A percentile compares a stretch with the other conserved stretches of the same genome.
Evolutionary conservation across 2,329 filamentous ascomycete genomes (phyloP).

Genomic region (Fusarium austroafricanum): DNA sequence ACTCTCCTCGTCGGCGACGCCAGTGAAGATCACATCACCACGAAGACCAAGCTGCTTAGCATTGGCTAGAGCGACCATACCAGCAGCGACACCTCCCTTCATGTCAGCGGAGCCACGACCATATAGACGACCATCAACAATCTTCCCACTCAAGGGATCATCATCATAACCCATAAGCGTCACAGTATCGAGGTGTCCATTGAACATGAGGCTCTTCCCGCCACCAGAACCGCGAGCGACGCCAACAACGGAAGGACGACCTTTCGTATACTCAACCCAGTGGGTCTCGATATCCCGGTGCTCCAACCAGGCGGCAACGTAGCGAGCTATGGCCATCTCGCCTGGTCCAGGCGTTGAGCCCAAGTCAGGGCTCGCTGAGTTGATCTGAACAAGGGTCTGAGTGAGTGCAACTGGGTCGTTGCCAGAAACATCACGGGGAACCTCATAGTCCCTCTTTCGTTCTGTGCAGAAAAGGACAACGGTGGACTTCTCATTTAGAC

Average conservation of each 20-base stretch:
- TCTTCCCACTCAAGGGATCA: conserved; percentile 57
- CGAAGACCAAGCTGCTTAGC: conserved; percentile 53
- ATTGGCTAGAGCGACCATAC: conserved; percentile 55
- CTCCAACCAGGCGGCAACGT: conserved; percentile 62
- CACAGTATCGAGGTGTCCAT: conserved; percentile 66
- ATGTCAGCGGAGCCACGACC: conserved; percentile 63
- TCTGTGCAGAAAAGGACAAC: conserved; percentile 74
- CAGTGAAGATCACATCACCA: conserved; percentile 64
- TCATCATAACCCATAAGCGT: conserved; percentile 59
- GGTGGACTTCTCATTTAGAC: conserved; percentile 61
- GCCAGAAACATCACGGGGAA: conserved; percentile 55
- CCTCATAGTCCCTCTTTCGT: conserved; percentile 64
- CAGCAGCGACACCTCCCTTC: conserved; percentile 63
- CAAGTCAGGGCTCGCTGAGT: conserved; percentile 61
- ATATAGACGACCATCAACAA: conserved; percentile 55
- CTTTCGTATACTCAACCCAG: conserved; percentile 58
- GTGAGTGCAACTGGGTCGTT: conserved; percentile 58
- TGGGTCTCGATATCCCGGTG: conserved; percentile 63
- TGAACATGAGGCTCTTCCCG: conserved; percentile 63
- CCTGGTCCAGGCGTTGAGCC: conserved; percentile 57
- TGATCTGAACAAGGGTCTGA: conserved; percentile 59
- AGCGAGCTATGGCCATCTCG: conserved; percentile 59
- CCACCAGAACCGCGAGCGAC: conserved; percentile 59
- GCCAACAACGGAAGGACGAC: conserved; percentile 63
- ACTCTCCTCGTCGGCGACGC: conserved; percentile 66